Base-by-base conservation (phyloP, 2,329 filamentous ascomycete genomes). In the Ophiognomonia clavigignenti-juglandacearum region DNA sequence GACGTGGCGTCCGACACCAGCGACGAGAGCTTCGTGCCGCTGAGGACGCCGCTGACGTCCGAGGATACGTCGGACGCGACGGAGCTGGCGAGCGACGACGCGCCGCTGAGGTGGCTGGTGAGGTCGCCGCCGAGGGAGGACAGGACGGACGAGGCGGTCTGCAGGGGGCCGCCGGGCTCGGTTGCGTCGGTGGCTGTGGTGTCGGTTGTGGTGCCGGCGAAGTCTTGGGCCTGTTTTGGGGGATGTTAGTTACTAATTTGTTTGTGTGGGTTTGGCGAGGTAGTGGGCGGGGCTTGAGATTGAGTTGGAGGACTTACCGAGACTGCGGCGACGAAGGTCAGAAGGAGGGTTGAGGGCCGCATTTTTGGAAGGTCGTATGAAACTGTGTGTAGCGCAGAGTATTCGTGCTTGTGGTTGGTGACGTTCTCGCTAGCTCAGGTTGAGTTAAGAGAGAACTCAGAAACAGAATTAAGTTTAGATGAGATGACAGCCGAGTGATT, bases 261-360 rank as follows among this genome's bases (percentile, higher is more conserved):
- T 8, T 20, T n/a, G 39, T 37, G 2, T 20, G 7, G 31, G 20
- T 29, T 6, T 32, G 27, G n/a, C n/a, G n/a, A n/a, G n/a, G n/a
- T n/a, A n/a, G n/a, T n/a, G n/a, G n/a, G n/a, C n/a, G n/a, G n/a
- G n/a, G n/a, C n/a, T n/a, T n/a, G n/a, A n/a, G n/a, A n/a, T n/a
- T n/a, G n/a, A n/a, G n/a, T 37, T 22, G 35, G 18, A 24, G 19
- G 18, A 55, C 52, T 27, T 56, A 65, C 64, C 54, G 63, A 53
- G 51, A 57, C 61, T 35, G 58, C 50, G 47, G 63, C 60, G 41
- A 59, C 59, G 37, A 67, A 54, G 53, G 60, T 57, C 45, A 64
- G 50, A 51, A 65, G 36, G 45, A 61, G 55, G 37, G 58, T 53
- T 54, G 57, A 57, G 57, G 63, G 59, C 62, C 67, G 70, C 48